Percentiles rank a stretch among this genome's conserved stretches.
Evolutionary conservation across 2,329 filamentous ascomycete genomes (phyloP).

Genomic region (Colletotrichum sidae): DNA sequence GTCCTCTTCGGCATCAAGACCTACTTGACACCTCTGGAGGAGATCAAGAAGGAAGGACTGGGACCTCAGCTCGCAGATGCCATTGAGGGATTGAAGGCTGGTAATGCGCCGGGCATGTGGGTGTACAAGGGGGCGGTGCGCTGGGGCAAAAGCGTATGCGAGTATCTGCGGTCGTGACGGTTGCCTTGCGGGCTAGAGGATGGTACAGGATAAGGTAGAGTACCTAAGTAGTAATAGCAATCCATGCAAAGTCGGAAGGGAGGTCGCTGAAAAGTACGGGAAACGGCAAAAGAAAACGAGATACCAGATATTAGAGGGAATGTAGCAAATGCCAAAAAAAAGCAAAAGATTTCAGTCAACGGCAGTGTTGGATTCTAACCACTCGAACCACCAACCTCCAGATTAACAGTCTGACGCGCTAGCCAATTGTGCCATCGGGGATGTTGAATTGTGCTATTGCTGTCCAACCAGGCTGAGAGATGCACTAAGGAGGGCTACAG

Average conservation of each 20-base stretch:
- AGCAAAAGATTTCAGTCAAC: background rate
- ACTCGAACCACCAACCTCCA: slow-evolving; percentile 28
- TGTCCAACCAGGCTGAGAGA: background rate
- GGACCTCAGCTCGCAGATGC: slow-evolving; percentile 61
- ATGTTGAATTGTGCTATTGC: slow-evolving; percentile 12
- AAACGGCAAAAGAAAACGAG: no score
- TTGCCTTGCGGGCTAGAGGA: background rate
- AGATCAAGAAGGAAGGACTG: slow-evolving; percentile 62
- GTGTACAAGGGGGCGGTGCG: slow-evolving; percentile 61
- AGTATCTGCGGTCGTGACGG: slow-evolving; percentile 54
- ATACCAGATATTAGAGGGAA: background rate
- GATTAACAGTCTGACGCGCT: slow-evolving; percentile 30
- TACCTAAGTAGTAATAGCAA: background rate
- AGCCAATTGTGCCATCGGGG: slow-evolving; percentile 30
- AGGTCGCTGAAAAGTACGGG: no score
- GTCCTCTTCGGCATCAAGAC: slow-evolving; percentile 69
- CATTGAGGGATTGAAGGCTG: slow-evolving; percentile 61
- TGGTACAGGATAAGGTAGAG: background rate
- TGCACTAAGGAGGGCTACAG: background rate
- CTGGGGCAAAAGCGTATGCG: slow-evolving; percentile 60
- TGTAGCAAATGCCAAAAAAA: background rate
- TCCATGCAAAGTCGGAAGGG: background rate
- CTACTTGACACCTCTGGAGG: slow-evolving; percentile 60
- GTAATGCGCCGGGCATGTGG: slow-evolving; percentile 67
- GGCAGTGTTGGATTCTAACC: background rate